Evolutionary conservation across 179 eudicot species (phyloP).

Genomic region (Dionaea muscipula): DNA sequence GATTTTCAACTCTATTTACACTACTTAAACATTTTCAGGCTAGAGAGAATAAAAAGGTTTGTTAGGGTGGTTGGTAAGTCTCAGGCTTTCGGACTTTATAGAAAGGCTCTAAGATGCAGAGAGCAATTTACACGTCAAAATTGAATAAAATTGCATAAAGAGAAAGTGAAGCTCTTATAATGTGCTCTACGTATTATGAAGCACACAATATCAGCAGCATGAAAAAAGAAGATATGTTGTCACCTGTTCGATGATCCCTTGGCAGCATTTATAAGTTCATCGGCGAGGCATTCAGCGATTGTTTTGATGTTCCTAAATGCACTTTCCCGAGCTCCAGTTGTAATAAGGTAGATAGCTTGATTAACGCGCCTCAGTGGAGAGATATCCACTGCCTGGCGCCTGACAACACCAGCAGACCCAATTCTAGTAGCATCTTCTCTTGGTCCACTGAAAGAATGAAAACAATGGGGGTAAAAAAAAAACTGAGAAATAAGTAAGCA

Average conservation of each 20-base stretch:
- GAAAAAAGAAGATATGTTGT: background rate
- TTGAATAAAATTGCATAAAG: no score
- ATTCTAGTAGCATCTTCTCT: constrained; percentile 88
- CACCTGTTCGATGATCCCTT: constrained; percentile 98
- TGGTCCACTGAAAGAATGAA: constrained; percentile 48
- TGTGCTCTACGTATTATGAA: no score
- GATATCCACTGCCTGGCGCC: constrained; percentile 95
- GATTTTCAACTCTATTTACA: no score
- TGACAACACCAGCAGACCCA: constrained; percentile 92
- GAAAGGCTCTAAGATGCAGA: no score
- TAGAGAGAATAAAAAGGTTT: no score
- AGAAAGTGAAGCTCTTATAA: no score
- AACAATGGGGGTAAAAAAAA: background rate
- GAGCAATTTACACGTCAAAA: no score
- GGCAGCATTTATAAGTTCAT: constrained; percentile 91
- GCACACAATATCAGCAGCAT: no score
- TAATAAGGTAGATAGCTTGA: constrained; percentile 76
- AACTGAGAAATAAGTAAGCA: no score
- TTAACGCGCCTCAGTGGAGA: constrained; percentile 82
- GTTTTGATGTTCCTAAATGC: constrained; percentile 91
- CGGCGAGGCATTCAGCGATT: constrained; percentile 90
- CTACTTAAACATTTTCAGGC: no score
- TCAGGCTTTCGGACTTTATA: no score
- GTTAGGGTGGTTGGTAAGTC: no score
- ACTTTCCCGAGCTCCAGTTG: constrained; percentile 89